Evolutionary conservation across 768 basidiomycete genomes (phyloP).

Genomic region (Trametopsis cervina): DNA sequence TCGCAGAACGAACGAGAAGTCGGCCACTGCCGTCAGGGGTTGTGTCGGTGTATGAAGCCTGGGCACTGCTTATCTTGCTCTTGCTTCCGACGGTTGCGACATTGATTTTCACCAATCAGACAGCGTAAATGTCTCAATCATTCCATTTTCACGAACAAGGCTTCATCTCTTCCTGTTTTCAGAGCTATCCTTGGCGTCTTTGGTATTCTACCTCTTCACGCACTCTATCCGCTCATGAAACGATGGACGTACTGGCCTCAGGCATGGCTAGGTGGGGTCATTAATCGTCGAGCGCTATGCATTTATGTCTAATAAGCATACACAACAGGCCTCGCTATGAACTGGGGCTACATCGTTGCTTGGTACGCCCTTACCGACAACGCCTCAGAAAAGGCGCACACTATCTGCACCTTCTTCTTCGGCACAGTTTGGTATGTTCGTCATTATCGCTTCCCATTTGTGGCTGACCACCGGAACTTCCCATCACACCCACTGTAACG

Average conservation of each 20-base stretch:
- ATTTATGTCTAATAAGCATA: not conserved
- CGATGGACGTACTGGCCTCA: conserved; percentile 55
- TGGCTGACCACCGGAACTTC: not conserved
- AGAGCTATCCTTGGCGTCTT: conserved; percentile 11
- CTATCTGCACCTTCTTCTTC: conserved; percentile 14
- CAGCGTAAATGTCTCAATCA: conserved; percentile 9
- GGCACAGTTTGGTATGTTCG: conserved; percentile 16
- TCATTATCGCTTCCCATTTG: conserved; percentile 27
- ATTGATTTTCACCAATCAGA: conserved; percentile 10
- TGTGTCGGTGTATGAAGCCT: conserved; percentile 26
- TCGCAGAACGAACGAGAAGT: conserved; percentile 27
- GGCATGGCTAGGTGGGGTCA: conserved; percentile 55
- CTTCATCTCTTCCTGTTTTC: too few relatives aligned
- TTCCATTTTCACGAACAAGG: not conserved
- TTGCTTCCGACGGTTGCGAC: conserved; percentile 11
- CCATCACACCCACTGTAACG: not conserved
- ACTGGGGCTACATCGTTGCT: conserved; percentile 42
- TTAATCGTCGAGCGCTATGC: too few relatives aligned
- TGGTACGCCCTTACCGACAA: conserved; percentile 36
- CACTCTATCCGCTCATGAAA: conserved; percentile 45
- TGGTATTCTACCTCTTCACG: conserved; percentile 16
- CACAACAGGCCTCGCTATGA: conserved; percentile 40
- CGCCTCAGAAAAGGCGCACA: conserved; percentile 17
- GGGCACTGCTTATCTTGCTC: conserved; percentile 21
- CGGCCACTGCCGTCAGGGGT: conserved; percentile 27